Base-by-base conservation (phyloP, 345 rosid species). In the Arabidopsis thaliana region DNA sequence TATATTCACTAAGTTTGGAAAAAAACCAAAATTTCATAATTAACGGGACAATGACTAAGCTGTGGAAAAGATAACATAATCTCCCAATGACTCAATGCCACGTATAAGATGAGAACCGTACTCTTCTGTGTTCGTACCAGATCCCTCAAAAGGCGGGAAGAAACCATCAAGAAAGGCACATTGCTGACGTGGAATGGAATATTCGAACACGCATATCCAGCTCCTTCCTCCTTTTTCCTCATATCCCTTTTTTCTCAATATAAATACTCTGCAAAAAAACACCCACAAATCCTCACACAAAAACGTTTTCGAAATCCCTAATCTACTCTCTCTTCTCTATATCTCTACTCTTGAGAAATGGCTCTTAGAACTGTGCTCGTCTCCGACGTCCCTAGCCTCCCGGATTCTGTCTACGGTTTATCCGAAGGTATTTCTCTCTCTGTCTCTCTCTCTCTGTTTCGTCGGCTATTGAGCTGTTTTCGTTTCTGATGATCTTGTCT, bases 361-460 rank as follows among this genome's bases (percentile, higher is more conserved):
- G 97, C 97, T 66, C 90, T 95, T 12, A 87, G 89, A 69, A 97
- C 97, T 46, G 91, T 89, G 7, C 90, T 87, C 64, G 94, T 90
- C 78, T 80, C 96, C 79, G 93, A 92, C 63, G 94, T 92, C 13
- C 97, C 96, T 0, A 77, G 51, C 75, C 87, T 89, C 65, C 90
- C 85, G 0, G 89, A 86, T 1, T 80, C 81, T 71, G 85, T 85
- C 7, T 65, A 72, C 62, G 70, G 64, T 2, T 66, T 78, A 34
- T 5, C 77, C 50, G 69, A 72, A 42, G 81, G 81, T 78, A 62
- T 72, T 16, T 16, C 20, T 16, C 20, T 16, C 20, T 16, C 20
- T 70, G 65, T 53, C 25, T 7, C 72, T 67, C 87, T 66, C 24
- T 65, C 76, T 67, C 86, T 68, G 24, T 63, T 53, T 67, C 55